Evolutionary conservation across 2,329 filamentous ascomycete species (phyloP), one percentile per base, ranked within the genome.

Genomic region (Colletotrichum cuscutae): DNA sequence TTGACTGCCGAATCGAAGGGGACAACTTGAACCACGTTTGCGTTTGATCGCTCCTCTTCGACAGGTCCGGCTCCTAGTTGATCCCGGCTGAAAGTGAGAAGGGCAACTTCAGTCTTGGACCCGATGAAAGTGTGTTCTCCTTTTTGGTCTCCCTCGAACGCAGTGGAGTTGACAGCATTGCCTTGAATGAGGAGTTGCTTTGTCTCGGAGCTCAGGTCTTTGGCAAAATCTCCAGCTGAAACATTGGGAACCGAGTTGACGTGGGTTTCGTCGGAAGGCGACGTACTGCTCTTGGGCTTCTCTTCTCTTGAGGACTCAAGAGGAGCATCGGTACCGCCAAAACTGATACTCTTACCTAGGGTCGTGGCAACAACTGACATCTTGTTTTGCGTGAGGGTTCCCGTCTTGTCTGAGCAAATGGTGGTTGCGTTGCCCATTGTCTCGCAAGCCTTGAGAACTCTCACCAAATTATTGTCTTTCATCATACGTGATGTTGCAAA

Each of bases 71-170:
- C 90, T 54, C 87, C 92, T 15, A 95, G 84, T 77, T 90, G 85
- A 61, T 93, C 89, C 61, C 88, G 87, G 24, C 92, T 91, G 78
- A 94, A 94, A 28, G 86, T 85, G n/a, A 95, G 86, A 13, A 95
- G 85, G 26, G 93, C 93, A 4, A 92, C 94, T 79, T 95, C 93
- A 0, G 93, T 95, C 82, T 94, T 95, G 5, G 93, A 94, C 35
- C 93, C 93, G 74, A 95, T 87, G 76, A 94, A 95, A 0, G 87
- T 82, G 24, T 68, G 76, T 72, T 86, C 84, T 37, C 91, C 91
- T 54, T 91, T 87, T 56, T 89, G 86, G 56, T 92, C 89, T 6
- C 88, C 87, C 78, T 93, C 90, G 75, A 94, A 94, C 1, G 92
- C 91, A 0, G 91, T 92, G 0, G 92, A 93, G 78, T 93, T 94